Percentiles rank a stretch among this genome's conserved stretches.
phyloP scores from a whole-genome alignment of 2,329 filamentous ascomycete species.

The Fragosphaeria purpurea region DNA sequence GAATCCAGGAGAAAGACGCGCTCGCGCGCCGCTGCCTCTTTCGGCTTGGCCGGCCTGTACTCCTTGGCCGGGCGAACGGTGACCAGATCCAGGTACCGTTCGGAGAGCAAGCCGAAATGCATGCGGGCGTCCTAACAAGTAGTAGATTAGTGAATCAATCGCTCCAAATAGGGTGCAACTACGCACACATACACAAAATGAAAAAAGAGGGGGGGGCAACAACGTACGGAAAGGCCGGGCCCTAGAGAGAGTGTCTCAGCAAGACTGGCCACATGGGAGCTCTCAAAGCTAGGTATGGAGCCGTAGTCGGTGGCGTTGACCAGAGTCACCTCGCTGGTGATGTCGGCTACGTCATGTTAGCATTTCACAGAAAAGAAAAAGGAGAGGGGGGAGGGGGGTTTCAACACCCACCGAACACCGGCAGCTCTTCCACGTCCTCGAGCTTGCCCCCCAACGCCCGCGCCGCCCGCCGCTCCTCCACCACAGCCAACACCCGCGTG shows the following conservation, averaged over 20 bases:
- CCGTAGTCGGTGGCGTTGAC: slow-evolving; percentile 40
- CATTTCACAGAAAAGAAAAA: slow-evolving; percentile 5
- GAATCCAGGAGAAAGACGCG: slow-evolving; percentile 33
- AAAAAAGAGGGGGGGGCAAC: neutral
- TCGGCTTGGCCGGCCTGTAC: slow-evolving; percentile 36
- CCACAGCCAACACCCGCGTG: slow-evolving; percentile 40
- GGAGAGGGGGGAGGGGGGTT: neutral
- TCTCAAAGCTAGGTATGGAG: slow-evolving; percentile 39
- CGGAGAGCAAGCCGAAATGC: slow-evolving; percentile 38
- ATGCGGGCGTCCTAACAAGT: slow-evolving; percentile 34
- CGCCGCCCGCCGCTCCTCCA: slow-evolving; percentile 40
- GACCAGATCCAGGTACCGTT: slow-evolving; percentile 42
- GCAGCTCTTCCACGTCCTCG: slow-evolving; percentile 32
- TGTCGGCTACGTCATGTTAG: slow-evolving; percentile 24
- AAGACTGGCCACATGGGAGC: slow-evolving; percentile 26
- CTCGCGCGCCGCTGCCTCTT: slow-evolving; percentile 29
- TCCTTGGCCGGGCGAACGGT: slow-evolving; percentile 37
- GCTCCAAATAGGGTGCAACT: no score
- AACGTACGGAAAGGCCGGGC: slow-evolving; percentile 39
- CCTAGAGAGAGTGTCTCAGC: slow-evolving; percentile 39
- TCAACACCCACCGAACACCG: slow-evolving; percentile 34
- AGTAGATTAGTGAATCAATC: neutral
- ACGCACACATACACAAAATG: no score
- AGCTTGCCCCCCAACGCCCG: slow-evolving; percentile 31
- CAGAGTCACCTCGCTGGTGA: slow-evolving; percentile 29